Evolutionary conservation across 441 rosid genomes (phyloP), one percentile per base, ranked within the genome.

Genomic region (Francoa sonchifolia): DNA sequence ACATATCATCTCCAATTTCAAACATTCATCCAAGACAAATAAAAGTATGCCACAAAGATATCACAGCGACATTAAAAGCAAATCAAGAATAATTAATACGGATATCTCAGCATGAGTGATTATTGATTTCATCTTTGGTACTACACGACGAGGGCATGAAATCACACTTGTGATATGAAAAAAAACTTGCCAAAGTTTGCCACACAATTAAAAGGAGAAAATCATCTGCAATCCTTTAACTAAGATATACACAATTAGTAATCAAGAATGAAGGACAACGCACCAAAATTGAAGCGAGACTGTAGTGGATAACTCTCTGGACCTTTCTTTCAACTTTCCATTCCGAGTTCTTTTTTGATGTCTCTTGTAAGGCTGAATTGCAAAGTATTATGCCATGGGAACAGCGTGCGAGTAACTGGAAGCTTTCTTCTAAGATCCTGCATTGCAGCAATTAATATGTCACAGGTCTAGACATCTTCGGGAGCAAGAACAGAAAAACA

Each of bases 381-480:
- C 29, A 80, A 68, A 3, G 94, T 75, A 73, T 75, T 73, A 30
- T 86, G 92, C 99, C 96, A 86, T 30, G 96, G 96, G 68, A 86
- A 90, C 33, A 78, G 57, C 44, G 95, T 90, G 21, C 95, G 73
- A 38, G 96, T 90, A 39, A 86, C 96, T 0, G 96, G 99, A 47
- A 86, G 99, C 69, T 86, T 83, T 68, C 99, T 72, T 46, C 95
- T 67, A 14, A 90, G 78, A 55, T 90, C 99, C 96, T 90, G 72
- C 67, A 64, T 43, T 6, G 6, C 8, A 58, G 18, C 4, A 22
- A 33, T 25, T 11, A 26, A 19, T 19, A 34, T 40, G 19, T 20
- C 29, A 19, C 5, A 12, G 9, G 34, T 9, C 4, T 3, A 20
- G n/a, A 29, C 6, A 28, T 58, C 4, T 13, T 20, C 18, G 7